phyloP scores from a whole-genome alignment of 2,329 filamentous ascomycete species.

The Neonectria neomacrospora region DNA sequence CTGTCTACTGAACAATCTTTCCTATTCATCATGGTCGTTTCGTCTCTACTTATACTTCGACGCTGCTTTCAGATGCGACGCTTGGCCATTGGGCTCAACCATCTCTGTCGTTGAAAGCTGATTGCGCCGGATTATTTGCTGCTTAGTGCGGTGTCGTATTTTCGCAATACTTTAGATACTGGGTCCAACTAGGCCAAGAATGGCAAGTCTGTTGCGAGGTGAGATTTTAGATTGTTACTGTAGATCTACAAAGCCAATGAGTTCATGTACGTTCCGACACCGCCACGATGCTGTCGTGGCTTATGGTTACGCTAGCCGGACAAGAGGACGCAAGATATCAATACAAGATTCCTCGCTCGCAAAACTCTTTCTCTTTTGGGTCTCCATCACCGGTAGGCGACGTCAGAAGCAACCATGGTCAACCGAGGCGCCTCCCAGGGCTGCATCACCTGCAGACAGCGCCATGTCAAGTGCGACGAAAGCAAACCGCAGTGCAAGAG shows the following conservation, averaged over 20 bases:
- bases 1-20: neutral
- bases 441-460: conserved; percentile 33
- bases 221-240: neutral
- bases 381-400: neutral
- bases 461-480: conserved; percentile 34
- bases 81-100: neutral
- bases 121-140: neutral
- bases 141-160: neutral
- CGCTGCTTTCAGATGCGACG: neutral
- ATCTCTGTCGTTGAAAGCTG: neutral
- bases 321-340: neutral
- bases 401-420: conserved; percentile 25
- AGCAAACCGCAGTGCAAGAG: conserved; percentile 23
- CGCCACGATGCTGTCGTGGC: neutral
- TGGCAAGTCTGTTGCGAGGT: neutral
- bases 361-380: conserved; percentile 6
- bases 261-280: too few relatives aligned
- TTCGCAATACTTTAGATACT: neutral
- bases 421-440: conserved; percentile 29
- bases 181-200: neutral
- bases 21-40: neutral
- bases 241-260: too few relatives aligned
- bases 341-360: conserved; percentile 2
- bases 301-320: neutral
- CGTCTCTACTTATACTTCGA: conserved; percentile 4